Evolutionary conservation across 495 filamentous ascomycete genomes (phyloP).

Genomic region (Rostrohypoxylon terebratum): DNA sequence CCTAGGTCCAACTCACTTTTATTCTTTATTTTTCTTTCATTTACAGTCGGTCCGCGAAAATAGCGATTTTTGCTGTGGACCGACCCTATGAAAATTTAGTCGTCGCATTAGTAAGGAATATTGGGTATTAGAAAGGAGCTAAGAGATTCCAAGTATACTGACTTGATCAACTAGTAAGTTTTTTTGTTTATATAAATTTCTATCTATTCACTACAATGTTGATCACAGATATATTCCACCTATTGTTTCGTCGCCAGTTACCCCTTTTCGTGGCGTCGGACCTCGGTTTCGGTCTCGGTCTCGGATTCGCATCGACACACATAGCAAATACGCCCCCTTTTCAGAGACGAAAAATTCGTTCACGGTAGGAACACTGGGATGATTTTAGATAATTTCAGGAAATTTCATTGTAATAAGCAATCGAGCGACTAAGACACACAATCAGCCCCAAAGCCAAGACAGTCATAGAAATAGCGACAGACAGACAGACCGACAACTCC

Average conservation of each 20-base stretch:
- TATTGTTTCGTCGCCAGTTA: not conserved
- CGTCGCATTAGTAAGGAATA: not conserved
- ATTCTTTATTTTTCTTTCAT: too few relatives aligned
- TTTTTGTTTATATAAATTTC: too few relatives aligned
- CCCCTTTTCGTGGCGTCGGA: not conserved
- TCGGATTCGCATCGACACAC: not conserved
- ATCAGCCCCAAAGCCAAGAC: not conserved
- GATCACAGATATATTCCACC: too few relatives aligned
- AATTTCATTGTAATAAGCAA: not conserved
- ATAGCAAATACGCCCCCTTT: not conserved
- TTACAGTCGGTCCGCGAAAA: not conserved
- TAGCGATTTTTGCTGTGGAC: not conserved
- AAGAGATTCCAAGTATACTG: too few relatives aligned
- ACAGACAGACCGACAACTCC: conserved; percentile 1
- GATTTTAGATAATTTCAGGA: not conserved
- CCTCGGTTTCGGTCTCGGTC: not conserved
- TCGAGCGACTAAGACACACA: not conserved
- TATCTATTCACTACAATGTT: too few relatives aligned
- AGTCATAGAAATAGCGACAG: not conserved
- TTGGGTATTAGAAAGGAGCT: too few relatives aligned
- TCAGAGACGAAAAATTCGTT: not conserved
- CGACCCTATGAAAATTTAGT: not conserved
- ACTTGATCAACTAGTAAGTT: too few relatives aligned
- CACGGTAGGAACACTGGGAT: not conserved
- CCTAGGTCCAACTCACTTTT: too few relatives aligned